These are phyloP conservation scores for Triticum turgidum DNA, from an alignment of 176 grass and related monocot genomes.

Conservation along the genomic window DNA sequence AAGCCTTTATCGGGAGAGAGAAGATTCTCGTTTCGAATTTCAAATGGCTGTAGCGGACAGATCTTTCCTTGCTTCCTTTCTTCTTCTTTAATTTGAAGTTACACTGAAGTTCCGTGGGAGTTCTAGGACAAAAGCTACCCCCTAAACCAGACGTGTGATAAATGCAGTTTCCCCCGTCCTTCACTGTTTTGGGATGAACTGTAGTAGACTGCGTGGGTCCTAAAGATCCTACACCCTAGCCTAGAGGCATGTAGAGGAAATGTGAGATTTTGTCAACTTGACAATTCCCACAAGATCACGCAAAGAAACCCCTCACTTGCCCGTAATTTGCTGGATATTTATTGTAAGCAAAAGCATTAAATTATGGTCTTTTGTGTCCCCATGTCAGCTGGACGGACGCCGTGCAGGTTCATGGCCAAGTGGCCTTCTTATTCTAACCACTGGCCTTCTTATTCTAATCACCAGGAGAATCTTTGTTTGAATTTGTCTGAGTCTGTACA, in stretches of 20 bases:
- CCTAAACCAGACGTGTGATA: conserved; percentile 12
- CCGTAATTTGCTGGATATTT: conserved; percentile 37
- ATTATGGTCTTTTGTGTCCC: conserved; percentile 30
- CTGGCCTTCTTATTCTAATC: conserved; percentile 34
- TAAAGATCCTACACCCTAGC: conserved; percentile 10
- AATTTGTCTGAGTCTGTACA: conserved; percentile 24
- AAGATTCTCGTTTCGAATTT: conserved; percentile 43
- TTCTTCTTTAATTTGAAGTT: conserved; percentile 36
- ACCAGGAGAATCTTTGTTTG: conserved; percentile 19
- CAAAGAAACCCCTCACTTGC: conserved; percentile 48
- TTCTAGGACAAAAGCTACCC: conserved; percentile 13
- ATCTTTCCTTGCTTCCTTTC: conserved; percentile 17
- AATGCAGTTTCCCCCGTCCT: conserved; percentile 2
- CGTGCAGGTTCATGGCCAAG: conserved; percentile 42
- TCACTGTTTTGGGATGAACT: conserved; percentile 2
- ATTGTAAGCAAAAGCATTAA: conserved; percentile 40
- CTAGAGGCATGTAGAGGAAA: conserved; percentile 10
- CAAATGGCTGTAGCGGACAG: conserved; percentile 37
- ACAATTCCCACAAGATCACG: conserved; percentile 42
- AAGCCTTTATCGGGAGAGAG: conserved; percentile 40
- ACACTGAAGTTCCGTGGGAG: conserved; percentile 15
- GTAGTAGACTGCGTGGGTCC: conserved; percentile 1
- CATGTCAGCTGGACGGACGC: conserved; percentile 36
- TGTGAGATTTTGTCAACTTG: conserved; percentile 27
- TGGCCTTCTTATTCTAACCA: conserved; percentile 21